Base-by-base conservation (phyloP, 2,329 filamentous ascomycete species). In the Didymella sp. region DNA sequence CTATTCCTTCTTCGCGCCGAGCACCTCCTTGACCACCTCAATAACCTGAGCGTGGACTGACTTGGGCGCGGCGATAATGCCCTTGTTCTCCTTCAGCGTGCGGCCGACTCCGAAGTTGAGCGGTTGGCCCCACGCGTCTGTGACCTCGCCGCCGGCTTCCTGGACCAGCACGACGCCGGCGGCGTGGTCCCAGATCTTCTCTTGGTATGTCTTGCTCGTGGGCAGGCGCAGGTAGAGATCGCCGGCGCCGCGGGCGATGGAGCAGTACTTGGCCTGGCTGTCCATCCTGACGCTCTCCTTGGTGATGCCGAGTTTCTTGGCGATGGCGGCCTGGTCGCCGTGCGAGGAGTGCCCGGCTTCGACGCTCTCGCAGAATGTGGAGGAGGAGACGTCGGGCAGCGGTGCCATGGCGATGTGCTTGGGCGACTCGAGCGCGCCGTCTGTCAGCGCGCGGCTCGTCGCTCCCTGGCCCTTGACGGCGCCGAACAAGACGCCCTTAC, bases 181-280 rank as follows among this genome's bases (percentile, higher is more conserved):
- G 17, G 95, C 95, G 76, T 99, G 95, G 74, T 99, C 95, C 95
- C 95, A 99, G 67, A 99, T 99, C 86, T 99, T 99, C 84, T 99
- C 95, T 76, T 96, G 87, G 80, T 99, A 99, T 51, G 89, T 88
- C 67, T 89, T 89, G 74, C 86, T 90, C 25, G 91, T 89, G 3
- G 95, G 95, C 56, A 99, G 80, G 51, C 96, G 86, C 56, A 99
- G 84, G 79, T 99, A 99, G 64, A 99, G 88, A 73, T 99, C 95
- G 46, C 93, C 95, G 5, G 93, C 92, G 42, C 95, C 95, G 61
- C 95, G 85, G 31, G 95, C 95, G 74, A 99, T 96, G 31, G 91
- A 95, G 60, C 89, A 94, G 79, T 99, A 99, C 79, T 99, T 99
- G 68, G 95, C 94, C 79, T 99, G 95, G 49, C 91, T 96, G 80